phyloP scores from a whole-genome alignment of 129 eudicot genomes.

The Dittrichia graveolens region DNA sequence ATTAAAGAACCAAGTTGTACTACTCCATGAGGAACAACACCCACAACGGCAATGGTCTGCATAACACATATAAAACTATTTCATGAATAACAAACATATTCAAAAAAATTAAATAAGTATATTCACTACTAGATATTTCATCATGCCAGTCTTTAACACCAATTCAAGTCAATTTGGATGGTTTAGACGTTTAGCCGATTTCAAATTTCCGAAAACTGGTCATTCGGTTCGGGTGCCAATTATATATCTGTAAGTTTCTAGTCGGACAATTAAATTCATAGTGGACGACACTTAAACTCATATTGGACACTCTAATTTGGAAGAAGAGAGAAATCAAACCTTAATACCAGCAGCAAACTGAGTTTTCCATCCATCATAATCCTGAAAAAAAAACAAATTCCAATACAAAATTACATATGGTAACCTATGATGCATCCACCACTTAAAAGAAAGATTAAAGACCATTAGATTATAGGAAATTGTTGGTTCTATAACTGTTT shows the following conservation, averaged over 20 bases:
- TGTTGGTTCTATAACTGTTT: background rate
- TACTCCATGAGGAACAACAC: conserved; percentile 89
- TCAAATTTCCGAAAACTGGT: background rate
- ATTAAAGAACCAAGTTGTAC: conserved; percentile 85
- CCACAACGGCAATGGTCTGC: conserved; percentile 86
- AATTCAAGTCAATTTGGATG: background rate
- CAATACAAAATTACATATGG: conserved; percentile 13
- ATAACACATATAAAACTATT: conserved; percentile 16
- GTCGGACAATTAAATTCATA: background rate
- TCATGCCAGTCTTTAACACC: too few relatives aligned
- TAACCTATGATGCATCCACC: background rate
- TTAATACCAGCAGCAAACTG: conserved; percentile 85
- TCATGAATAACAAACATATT: background rate
- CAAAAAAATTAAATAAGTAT: background rate
- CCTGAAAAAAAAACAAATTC: conserved; percentile 47
- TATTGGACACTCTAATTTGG: background rate
- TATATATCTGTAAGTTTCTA: conserved; percentile 1
- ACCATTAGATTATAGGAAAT: background rate
- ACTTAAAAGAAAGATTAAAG: background rate
- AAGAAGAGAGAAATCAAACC: conserved; percentile 44
- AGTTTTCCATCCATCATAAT: conserved; percentile 68
- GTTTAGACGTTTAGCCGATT: background rate
- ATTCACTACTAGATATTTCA: conserved; percentile 1
- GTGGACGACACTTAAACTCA: background rate
- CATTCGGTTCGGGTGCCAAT: background rate